Evolutionary conservation across 768 basidiomycete genomes (phyloP).

Genomic region (Trametes cingulata): DNA sequence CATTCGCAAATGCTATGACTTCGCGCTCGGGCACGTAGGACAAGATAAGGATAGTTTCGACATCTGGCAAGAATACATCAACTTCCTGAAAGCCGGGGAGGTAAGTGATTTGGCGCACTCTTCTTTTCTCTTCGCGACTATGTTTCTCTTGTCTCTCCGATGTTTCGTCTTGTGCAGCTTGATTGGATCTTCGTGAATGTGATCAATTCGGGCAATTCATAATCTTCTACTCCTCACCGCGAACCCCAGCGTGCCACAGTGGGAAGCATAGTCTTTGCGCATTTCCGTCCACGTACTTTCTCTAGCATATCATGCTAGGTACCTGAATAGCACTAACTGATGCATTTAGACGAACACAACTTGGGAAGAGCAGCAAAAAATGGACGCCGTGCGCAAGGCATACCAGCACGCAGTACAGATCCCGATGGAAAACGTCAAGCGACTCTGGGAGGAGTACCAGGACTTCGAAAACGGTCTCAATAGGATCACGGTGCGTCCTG

Average conservation of each 20-base stretch:
- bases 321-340: neutral
- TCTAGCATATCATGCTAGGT: neutral
- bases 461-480: constrained; percentile 88
- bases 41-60: constrained; percentile 90
- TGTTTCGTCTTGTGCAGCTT: neutral
- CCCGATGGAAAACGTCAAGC: constrained; percentile 90
- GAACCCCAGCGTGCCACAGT: neutral
- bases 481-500: constrained; percentile 66
- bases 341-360: constrained; percentile 63
- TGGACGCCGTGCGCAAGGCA: constrained; percentile 87
- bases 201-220: neutral
- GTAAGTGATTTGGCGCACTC: constrained; percentile 41
- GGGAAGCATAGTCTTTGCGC: neutral
- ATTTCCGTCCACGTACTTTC: neutral
- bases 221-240: neutral
- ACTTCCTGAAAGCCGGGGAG: constrained; percentile 80
- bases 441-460: constrained; percentile 92
- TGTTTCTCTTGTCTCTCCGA: constrained; percentile 7
- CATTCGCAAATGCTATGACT: constrained; percentile 90
- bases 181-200: too few relatives aligned
- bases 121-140: neutral
- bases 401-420: constrained; percentile 95
- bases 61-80: constrained; percentile 94
- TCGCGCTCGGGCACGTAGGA: constrained; percentile 85
- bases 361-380: constrained; percentile 96